phyloP scores from a whole-genome alignment of 768 basidiomycete genomes.

The Tylopilus intermedius region DNA sequence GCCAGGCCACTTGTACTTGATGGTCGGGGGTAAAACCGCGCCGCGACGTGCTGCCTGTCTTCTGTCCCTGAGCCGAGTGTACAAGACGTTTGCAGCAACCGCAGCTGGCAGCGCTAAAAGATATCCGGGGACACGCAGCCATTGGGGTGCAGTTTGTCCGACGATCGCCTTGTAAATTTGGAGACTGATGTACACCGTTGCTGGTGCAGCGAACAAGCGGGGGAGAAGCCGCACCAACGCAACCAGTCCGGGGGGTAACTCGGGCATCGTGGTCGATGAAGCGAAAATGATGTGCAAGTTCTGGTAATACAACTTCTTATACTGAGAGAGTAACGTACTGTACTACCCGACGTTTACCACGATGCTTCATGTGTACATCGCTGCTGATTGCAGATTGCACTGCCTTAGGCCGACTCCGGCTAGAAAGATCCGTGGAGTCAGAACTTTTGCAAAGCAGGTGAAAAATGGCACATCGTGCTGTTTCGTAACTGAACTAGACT shows the following conservation, averaged over 20 bases:
- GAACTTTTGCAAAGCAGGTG: too few species aligned
- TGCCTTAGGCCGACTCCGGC: too few species aligned
- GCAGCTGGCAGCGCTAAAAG: slow-evolving; percentile 24
- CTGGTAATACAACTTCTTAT: too few species aligned
- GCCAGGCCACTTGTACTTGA: background rate
- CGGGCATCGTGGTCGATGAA: background rate
- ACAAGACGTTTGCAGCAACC: slow-evolving; percentile 27
- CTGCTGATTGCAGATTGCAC: too few species aligned
- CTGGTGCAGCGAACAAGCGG: slow-evolving; percentile 18
- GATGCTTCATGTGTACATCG: too few species aligned
- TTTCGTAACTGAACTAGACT: too few species aligned
- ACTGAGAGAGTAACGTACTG: too few species aligned
- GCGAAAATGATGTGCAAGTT: background rate
- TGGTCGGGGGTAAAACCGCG: background rate
- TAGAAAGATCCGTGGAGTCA: too few species aligned
- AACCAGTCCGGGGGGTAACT: slow-evolving; percentile 29
- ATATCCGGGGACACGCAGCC: slow-evolving; percentile 15
- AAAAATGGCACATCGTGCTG: too few species aligned
- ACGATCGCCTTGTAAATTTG: slow-evolving; percentile 10
- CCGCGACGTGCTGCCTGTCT: slow-evolving; percentile 25
- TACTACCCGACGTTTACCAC: too few species aligned
- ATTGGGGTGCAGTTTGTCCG: slow-evolving; percentile 2
- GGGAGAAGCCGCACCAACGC: slow-evolving; percentile 31
- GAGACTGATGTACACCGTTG: slow-evolving; percentile 11
- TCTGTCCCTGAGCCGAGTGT: slow-evolving; percentile 41